Evolutionary conservation across 2,329 filamentous ascomycete species (phyloP), one percentile per base, ranked within the genome.

Genomic region (Scopulariopsis brevicaulis): DNA sequence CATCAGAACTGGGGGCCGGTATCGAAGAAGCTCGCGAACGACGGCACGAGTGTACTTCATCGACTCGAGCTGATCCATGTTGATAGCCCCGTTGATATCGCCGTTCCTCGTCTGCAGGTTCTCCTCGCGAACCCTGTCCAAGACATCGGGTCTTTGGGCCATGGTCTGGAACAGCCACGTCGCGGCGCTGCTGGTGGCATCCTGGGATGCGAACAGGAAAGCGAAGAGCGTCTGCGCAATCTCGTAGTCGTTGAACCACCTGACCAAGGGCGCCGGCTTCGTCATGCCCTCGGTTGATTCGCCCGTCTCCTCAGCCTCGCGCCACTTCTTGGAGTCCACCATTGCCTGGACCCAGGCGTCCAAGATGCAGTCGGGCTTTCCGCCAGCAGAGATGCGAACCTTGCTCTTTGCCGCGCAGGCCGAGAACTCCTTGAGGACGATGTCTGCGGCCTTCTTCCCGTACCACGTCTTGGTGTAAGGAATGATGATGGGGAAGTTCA

Each of bases 401-500:
- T 94, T 96, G 74, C 89, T 88, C 80, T 96, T 96, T 62, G 90
- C 89, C 53, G 93, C 89, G 68, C 93, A 96, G 74, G 90, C 92
- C 69, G 87, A 76, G 68, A 97, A 97, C 70, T 96, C 92, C 54
- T 80, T 81, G 63, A 97, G 78, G 37, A 96, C 90, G 85, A 96
- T 90, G 67, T 96, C 90, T 59, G 93, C 86, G 34, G 91, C 90
- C 77, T 92, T 95, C 81, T 96, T 96, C 66, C 93, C 94, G 68
- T 96, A 95, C 91, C 91, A 97, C 5, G 91, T 91, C 78, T 91
- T 93, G 69, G 92, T 96, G 78, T 83, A 97, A 46, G 93, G 93
- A 48, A 97, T 74, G 69, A 97, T 96, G 74, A 97, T 88, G 60
- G 94, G 93, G 78, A 97, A 96, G 78, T 97, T 97, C 78, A 99